A percentile compares a stretch with the other conserved stretches of the same genome.
These are phyloP conservation scores for Colletotrichum sp. DNA, from an alignment of 2,329 filamentous ascomycete genomes.

Conservation along the genomic window DNA sequence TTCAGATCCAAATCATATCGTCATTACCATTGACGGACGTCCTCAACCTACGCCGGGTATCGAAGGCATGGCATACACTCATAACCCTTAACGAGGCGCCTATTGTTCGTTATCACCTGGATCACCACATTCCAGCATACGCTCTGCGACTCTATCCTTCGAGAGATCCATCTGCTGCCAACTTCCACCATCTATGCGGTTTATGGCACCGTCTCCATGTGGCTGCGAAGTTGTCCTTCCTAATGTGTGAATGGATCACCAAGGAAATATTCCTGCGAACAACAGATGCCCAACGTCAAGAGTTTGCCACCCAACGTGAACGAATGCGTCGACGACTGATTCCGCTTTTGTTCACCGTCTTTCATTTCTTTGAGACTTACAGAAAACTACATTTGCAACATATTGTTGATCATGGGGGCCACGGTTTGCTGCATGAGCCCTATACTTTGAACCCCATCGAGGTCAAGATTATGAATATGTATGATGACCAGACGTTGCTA, in stretches of 20 bases:
- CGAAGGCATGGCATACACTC: slow-evolving; percentile 63
- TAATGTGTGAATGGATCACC: slow-evolving; percentile 69
- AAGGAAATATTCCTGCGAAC: slow-evolving; percentile 69
- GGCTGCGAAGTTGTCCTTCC: slow-evolving; percentile 64
- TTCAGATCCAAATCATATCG: slow-evolving; percentile 68
- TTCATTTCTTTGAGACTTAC: slow-evolving; percentile 72
- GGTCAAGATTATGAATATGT: slow-evolving; percentile 65
- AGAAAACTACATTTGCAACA: slow-evolving; percentile 63
- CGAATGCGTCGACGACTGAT: slow-evolving; percentile 70
- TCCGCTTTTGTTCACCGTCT: slow-evolving; percentile 68
- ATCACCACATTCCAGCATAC: slow-evolving; percentile 65
- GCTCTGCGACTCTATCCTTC: slow-evolving; percentile 64
- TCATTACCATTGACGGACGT: slow-evolving; percentile 65
- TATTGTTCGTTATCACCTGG: slow-evolving; percentile 66
- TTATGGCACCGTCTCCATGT: slow-evolving; percentile 72
- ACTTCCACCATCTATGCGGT: slow-evolving; percentile 66
- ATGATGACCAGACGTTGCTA: slow-evolving; percentile 67
- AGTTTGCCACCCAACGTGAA: slow-evolving; percentile 66
- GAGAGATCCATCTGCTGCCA: slow-evolving; percentile 51
- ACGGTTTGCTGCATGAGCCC: slow-evolving; percentile 55
- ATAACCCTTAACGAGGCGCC: slow-evolving; percentile 65
- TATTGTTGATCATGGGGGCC: slow-evolving; percentile 55
- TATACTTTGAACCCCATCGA: slow-evolving; percentile 70
- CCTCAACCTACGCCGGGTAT: slow-evolving; percentile 62
- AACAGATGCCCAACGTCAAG: slow-evolving; percentile 57